A percentile compares a stretch with the other conserved stretches of the same genome.
Conservation (phyloP, 495 filamentous ascomycete species). For the Chaetomium fimeti region DNA sequence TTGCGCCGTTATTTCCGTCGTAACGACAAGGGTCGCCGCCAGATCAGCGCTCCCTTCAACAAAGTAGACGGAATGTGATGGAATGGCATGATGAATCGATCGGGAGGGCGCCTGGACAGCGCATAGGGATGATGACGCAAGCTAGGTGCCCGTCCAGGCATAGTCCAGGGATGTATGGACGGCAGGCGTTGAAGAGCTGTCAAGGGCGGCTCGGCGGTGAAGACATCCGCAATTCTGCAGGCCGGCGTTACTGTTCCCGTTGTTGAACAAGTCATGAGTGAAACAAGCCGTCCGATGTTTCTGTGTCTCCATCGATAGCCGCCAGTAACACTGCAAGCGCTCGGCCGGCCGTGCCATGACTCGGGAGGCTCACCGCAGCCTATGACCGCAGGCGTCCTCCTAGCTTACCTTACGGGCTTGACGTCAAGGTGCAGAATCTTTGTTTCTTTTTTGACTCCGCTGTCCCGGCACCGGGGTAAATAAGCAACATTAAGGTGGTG, state of each 20-base stretch:
- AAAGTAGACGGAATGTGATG: no score
- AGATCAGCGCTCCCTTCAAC: no score
- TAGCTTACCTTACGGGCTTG: not conserved
- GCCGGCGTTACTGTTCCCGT: not conserved
- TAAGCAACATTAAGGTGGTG: not conserved
- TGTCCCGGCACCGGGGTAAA: not conserved
- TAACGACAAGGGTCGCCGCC: no score
- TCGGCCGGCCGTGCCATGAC: not conserved
- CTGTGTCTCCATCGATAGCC: not conserved
- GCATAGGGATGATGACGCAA: not conserved
- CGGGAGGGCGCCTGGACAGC: not conserved
- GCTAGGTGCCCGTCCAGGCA: not conserved
- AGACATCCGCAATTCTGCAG: not conserved
- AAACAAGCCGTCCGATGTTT: not conserved
- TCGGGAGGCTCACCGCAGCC: slow-evolving; percentile 1
- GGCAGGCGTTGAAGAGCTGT: not conserved
- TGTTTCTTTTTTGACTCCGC: not conserved
- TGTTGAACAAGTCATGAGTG: not conserved
- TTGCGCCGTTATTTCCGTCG: no score
- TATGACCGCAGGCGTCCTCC: not conserved
- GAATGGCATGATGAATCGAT: no score
- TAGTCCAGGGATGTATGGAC: not conserved
- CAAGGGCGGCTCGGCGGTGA: slow-evolving; percentile 1
- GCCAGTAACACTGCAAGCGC: not conserved
- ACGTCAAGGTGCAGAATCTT: not conserved